Evolutionary conservation across 192 early-diverging fungal species (phyloP).

Genomic region (Backusella morwellensis): DNA sequence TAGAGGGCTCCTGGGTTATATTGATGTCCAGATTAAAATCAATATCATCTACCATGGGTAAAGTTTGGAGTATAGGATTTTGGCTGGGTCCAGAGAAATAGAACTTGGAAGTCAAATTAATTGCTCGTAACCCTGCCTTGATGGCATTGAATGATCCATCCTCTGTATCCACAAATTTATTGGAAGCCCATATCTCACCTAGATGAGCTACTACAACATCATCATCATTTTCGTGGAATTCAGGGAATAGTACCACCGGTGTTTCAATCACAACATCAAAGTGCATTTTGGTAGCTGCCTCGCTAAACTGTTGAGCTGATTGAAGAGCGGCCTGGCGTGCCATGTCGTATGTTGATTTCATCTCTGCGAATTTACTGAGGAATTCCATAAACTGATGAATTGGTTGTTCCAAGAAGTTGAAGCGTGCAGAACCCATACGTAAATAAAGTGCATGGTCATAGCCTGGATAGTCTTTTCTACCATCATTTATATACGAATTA

Average conservation of each 20-base stretch:
- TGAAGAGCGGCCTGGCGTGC: slow-evolving; percentile 83
- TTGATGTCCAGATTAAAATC: slow-evolving; percentile 70
- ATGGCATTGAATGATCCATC: slow-evolving; percentile 59
- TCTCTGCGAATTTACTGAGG: slow-evolving; percentile 81
- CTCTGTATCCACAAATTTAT: slow-evolving; percentile 62
- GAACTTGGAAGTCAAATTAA: slow-evolving; percentile 57
- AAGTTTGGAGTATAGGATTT: slow-evolving; percentile 42
- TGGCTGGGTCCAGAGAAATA: slow-evolving; percentile 31
- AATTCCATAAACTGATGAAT: slow-evolving; percentile 71
- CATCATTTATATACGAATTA: slow-evolving; percentile 63
- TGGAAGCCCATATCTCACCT: slow-evolving; percentile 83
- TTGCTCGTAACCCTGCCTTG: slow-evolving; percentile 58
- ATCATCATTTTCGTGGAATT: slow-evolving; percentile 42
- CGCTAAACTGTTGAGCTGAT: slow-evolving; percentile 74
- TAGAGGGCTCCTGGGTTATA: slow-evolving; percentile 29
- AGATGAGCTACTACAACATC: slow-evolving; percentile 78
- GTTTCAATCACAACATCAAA: slow-evolving; percentile 85
- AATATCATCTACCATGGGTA: slow-evolving; percentile 85
- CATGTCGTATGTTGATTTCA: slow-evolving; percentile 86
- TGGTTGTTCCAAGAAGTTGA: slow-evolving; percentile 80
- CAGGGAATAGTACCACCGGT: slow-evolving; percentile 85
- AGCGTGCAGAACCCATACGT: slow-evolving; percentile 73
- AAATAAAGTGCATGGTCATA: slow-evolving; percentile 81
- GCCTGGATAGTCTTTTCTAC: slow-evolving; percentile 68
- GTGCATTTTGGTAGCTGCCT: slow-evolving; percentile 74